Evolutionary conservation across 768 basidiomycete species (phyloP).

Genomic region (Boletus eberwhitei): DNA sequence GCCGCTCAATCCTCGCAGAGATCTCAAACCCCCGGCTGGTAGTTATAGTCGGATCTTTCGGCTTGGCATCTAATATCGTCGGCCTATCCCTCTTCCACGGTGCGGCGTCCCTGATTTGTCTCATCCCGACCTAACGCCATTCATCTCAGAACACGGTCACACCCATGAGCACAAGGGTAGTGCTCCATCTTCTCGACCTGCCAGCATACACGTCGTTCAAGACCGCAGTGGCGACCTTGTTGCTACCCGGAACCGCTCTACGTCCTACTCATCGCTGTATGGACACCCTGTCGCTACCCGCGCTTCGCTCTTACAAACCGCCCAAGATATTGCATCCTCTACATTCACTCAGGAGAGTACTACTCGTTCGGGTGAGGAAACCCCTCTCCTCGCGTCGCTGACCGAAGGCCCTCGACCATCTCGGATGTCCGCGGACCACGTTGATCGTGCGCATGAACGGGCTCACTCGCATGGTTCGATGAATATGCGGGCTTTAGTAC

Average conservation of each 20-base stretch:
- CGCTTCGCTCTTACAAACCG: constrained; percentile 74
- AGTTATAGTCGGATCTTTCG: constrained; percentile 85
- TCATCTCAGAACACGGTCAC: constrained; percentile 62
- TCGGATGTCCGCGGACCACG: constrained; percentile 18
- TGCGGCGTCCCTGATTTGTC: constrained; percentile 31
- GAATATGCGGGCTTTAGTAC: constrained; percentile 96
- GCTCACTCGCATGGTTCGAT: constrained; percentile 66
- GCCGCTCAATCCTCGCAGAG: constrained; percentile 45
- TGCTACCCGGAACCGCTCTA: constrained; percentile 32
- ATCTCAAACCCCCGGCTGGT: constrained; percentile 86
- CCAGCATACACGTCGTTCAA: constrained; percentile 34
- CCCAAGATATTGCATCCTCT: constrained; percentile 67
- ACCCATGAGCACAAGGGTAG: constrained; percentile 43
- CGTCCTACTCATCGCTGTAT: constrained; percentile 61
- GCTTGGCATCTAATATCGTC: constrained; percentile 87
- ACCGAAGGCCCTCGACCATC: neutral
- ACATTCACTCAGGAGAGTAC: constrained; percentile 6
- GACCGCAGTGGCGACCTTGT: constrained; percentile 21
- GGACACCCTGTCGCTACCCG: constrained; percentile 73
- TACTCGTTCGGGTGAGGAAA: constrained; percentile 35
- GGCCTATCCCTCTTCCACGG: constrained; percentile 96
- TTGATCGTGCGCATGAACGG: constrained; percentile 18
- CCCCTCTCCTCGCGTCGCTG: constrained; percentile 38
- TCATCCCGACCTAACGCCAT: constrained; percentile 7
- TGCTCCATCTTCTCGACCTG: constrained; percentile 35